Base-by-base conservation (phyloP, 139 green algal genomes). In the Desmodesmus armatus region DNA sequence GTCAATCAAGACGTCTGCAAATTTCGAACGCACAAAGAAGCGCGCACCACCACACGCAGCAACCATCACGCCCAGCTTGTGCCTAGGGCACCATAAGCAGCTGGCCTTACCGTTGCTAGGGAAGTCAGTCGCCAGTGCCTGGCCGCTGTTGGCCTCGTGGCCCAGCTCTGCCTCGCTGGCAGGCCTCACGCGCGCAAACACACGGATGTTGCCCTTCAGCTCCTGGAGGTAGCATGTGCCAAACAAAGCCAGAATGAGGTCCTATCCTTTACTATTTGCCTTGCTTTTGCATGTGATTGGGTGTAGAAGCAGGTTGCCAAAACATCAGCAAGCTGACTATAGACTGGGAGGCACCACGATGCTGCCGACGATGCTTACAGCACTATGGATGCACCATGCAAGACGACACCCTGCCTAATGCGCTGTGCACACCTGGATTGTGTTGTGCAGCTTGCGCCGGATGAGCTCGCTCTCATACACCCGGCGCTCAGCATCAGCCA, bases 131-230 rank as follows among this genome's bases (percentile, higher is more conserved):
- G 70, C 81, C 37, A 88, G 51, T 7, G 41, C 44, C 67, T 75
- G 67, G 23, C 41, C 75, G 43, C 47, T 79, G 41, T 33, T 87
- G 60, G 87, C 88, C n/a, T 27, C 49, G 47, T 0, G 77, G n/a
- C n/a, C 55, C 27, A 78, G 67, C 65, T 93, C 91, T 7, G 53
- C 58, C 40, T 39, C 39, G 43, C 84, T 88, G 31, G 90, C 58
- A 3, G 96, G 96, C 0, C 96, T 88, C 55, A 98, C 94, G 2
- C 96, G 90, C 84, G 93, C 96, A 89, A 98, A 98, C n/a, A 99
- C 96, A 6, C 96, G 90, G 80, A 99, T 97, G 90, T 99, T 99
- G 79, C 96, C 96, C 73, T 97, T 97, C 43, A 98, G 89, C 89
- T 98, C 94, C 93, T 96, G 92, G 77, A 91, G 2, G 37, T 25